A percentile compares a stretch with the other conserved stretches of the same genome.
Conservation (phyloP, 2,329 filamentous ascomycete species). For the Corniculantispora saksenae region DNA sequence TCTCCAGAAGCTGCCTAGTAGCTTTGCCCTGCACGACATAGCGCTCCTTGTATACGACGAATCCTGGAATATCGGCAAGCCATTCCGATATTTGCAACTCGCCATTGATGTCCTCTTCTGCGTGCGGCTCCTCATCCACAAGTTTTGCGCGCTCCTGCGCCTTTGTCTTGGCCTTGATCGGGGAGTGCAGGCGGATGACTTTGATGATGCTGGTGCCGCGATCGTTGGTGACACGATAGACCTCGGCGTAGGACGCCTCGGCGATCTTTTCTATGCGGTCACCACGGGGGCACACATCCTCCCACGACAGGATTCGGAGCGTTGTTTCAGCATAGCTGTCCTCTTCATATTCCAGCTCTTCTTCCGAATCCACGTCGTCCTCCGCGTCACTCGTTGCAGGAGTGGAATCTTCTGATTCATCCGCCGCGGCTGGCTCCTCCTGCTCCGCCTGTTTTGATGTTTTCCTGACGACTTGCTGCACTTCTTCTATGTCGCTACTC, state of each 20-base stretch:
- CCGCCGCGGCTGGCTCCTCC: neutral
- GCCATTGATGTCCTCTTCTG: conserved; percentile 55
- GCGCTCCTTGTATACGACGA: conserved; percentile 65
- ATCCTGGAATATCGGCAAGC: conserved; percentile 64
- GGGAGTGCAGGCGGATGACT: conserved; percentile 59
- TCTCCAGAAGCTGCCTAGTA: conserved; percentile 55
- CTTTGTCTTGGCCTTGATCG: conserved; percentile 59
- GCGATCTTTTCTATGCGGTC: conserved; percentile 63
- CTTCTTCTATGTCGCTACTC: neutral
- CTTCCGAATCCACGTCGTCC: conserved; percentile 18
- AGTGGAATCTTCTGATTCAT: neutral
- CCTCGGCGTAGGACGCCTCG: conserved; percentile 66
- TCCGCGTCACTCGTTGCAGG: neutral
- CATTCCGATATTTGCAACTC: conserved; percentile 65
- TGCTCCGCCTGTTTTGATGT: too few species aligned
- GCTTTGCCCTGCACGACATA: conserved; percentile 61
- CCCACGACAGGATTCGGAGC: conserved; percentile 54
- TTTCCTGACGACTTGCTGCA: neutral
- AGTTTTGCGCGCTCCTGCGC: conserved; percentile 54
- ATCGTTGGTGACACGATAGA: conserved; percentile 62
- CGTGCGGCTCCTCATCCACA: conserved; percentile 60
- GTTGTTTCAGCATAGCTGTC: conserved; percentile 4
- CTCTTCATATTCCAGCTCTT: neutral
- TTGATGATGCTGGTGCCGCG: conserved; percentile 66
- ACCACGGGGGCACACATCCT: conserved; percentile 55